Conservation (phyloP, 148 eudicot genomes). For the Arctostaphylos glauca region DNA sequence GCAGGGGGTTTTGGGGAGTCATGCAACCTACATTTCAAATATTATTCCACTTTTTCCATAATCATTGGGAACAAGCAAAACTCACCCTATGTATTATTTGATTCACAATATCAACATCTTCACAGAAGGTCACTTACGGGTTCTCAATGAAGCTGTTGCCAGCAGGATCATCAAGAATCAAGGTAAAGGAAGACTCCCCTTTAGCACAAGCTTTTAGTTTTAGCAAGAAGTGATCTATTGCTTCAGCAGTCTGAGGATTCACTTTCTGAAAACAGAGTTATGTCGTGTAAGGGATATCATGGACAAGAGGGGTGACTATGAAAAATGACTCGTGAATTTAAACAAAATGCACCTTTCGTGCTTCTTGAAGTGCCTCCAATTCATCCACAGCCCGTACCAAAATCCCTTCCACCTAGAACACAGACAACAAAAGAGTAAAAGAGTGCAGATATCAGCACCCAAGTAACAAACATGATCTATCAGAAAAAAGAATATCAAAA, state of each 20-base stretch:
- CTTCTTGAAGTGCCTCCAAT: constrained; percentile 86
- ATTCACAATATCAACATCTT: background rate
- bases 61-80: background rate
- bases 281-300: background rate
- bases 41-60: background rate
- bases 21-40: background rate
- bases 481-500: background rate
- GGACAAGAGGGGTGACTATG: constrained; percentile 4
- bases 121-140: constrained; percentile 50
- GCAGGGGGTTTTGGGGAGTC: background rate
- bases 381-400: constrained; percentile 74
- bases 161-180: constrained; percentile 91
- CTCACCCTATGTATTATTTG: background rate
- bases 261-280: constrained; percentile 54
- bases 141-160: constrained; percentile 96
- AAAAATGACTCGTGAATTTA: background rate
- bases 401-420: constrained; percentile 78
- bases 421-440: constrained; percentile 4
- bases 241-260: constrained; percentile 84
- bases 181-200: constrained; percentile 66
- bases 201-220: constrained; percentile 78
- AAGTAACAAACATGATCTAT: background rate
- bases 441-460: background rate
- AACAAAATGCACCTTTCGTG: constrained; percentile 56
- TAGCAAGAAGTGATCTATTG: constrained; percentile 69